phyloP scores from a whole-genome alignment of 805 yeast genomes.

The Kodamaea hsintzibuensis region DNA sequence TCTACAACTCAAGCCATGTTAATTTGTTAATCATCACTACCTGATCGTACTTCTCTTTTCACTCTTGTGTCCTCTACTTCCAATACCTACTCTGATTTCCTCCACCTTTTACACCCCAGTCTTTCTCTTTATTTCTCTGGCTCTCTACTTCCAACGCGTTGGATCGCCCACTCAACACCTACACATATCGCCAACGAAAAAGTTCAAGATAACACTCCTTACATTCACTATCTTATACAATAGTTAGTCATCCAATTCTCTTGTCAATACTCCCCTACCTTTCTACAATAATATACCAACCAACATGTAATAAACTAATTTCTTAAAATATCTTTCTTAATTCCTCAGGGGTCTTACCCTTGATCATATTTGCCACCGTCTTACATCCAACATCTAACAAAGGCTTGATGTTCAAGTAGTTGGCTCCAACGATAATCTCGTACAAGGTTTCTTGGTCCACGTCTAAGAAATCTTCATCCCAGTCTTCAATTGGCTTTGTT shows the following conservation, averaged over 20 bases:
- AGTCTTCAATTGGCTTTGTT: slow-evolving; percentile 6
- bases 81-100: neutral
- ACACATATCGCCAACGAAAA: no score
- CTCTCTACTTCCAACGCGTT: neutral
- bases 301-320: neutral
- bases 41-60: neutral
- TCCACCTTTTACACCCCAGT: neutral
- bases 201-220: neutral
- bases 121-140: neutral
- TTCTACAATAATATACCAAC: neutral
- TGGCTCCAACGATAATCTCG: slow-evolving; percentile 49
- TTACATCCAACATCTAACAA: slow-evolving; percentile 49
- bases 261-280: no score
- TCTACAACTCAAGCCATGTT: no score
- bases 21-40: neutral
- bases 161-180: neutral
- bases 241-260: no score
- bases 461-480: slow-evolving; percentile 8
- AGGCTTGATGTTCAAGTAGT: slow-evolving; percentile 46
- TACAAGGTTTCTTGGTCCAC: slow-evolving; percentile 41
- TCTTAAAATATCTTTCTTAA: slow-evolving; percentile 5
- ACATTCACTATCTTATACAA: neutral
- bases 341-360: slow-evolving; percentile 23
- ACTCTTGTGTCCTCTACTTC: neutral
- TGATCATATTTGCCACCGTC: slow-evolving; percentile 50